These are phyloP conservation scores for Magnolia kwangsiensis DNA, from an alignment of 164 flowering plant genomes.

Conservation along the genomic window DNA sequence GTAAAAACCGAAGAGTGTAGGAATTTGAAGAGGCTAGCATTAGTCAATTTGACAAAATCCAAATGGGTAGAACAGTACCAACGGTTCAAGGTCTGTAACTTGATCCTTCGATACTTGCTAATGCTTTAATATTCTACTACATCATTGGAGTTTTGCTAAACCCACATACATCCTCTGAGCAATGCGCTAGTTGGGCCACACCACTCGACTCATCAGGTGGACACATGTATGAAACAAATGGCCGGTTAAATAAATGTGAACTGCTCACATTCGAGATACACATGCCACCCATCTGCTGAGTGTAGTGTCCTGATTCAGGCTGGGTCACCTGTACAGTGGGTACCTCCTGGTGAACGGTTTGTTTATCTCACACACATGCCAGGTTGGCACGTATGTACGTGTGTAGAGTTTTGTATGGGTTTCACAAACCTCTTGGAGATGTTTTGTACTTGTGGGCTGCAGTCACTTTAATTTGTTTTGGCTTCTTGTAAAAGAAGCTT, in stretches of 20 bases:
- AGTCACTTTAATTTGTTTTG: not conserved
- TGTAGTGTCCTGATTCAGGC: too few relatives aligned
- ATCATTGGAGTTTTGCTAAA: not conserved
- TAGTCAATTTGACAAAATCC: slow-evolving; percentile 49
- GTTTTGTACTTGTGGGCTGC: not conserved
- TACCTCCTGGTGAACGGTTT: too few relatives aligned
- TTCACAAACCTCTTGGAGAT: too few relatives aligned
- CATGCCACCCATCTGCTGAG: too few relatives aligned
- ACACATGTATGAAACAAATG: not conserved
- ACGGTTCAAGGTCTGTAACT: slow-evolving; percentile 52
- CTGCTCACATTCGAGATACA: too few relatives aligned
- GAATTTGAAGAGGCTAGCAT: slow-evolving; percentile 56
- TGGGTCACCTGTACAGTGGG: too few relatives aligned
- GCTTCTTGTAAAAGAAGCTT: not conserved
- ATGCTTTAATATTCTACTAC: not conserved
- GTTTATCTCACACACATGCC: too few relatives aligned
- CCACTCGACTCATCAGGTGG: not conserved
- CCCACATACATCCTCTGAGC: not conserved
- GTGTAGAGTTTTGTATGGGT: too few relatives aligned
- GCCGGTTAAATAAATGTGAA: too few relatives aligned
- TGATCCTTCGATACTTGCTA: not conserved
- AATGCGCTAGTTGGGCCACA: not conserved
- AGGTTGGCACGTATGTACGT: too few relatives aligned
- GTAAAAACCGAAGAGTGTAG: slow-evolving; percentile 51
- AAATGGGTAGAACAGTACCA: slow-evolving; percentile 71